phyloP scores from a whole-genome alignment of 306 rosid species.

The Fragaria nilgerrensis region DNA sequence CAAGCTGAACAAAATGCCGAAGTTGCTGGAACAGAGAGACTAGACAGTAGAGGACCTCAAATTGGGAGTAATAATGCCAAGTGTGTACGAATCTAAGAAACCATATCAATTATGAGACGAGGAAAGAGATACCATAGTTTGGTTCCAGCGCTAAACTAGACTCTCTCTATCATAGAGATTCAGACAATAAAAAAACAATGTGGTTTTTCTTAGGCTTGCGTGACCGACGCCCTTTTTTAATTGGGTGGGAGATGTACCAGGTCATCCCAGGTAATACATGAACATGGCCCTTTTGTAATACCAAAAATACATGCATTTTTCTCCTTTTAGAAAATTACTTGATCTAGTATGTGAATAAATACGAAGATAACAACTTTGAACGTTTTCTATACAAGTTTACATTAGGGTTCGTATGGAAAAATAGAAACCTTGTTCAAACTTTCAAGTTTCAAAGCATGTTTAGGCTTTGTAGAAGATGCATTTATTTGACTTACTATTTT shows the following conservation, averaged over 20 bases:
- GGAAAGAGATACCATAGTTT: neutral
- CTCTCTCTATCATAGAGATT: constrained; percentile 13
- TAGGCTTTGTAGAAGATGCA: neutral
- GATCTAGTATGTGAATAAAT: neutral
- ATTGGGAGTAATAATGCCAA: neutral
- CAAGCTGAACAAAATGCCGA: neutral
- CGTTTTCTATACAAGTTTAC: neutral
- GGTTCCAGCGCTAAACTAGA: neutral
- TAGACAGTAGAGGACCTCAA: neutral
- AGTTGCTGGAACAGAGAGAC: neutral
- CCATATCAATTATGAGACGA: neutral
- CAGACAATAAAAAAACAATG: neutral
- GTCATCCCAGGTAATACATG: neutral
- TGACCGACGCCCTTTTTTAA: constrained; percentile 22
- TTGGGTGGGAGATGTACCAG: neutral
- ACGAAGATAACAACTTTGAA: neutral
- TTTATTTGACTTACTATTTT: neutral
- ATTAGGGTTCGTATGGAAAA: neutral
- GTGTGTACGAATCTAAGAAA: neutral
- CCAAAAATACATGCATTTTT: neutral
- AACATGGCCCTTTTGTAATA: neutral
- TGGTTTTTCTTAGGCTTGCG: neutral
- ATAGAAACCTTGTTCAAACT: neutral
- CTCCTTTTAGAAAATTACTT: neutral
- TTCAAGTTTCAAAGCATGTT: neutral